Evolutionary conservation across 2,329 filamentous ascomycete species (phyloP), one percentile per base, ranked within the genome.

Genomic region (Arthrinium phaeospermum): DNA sequence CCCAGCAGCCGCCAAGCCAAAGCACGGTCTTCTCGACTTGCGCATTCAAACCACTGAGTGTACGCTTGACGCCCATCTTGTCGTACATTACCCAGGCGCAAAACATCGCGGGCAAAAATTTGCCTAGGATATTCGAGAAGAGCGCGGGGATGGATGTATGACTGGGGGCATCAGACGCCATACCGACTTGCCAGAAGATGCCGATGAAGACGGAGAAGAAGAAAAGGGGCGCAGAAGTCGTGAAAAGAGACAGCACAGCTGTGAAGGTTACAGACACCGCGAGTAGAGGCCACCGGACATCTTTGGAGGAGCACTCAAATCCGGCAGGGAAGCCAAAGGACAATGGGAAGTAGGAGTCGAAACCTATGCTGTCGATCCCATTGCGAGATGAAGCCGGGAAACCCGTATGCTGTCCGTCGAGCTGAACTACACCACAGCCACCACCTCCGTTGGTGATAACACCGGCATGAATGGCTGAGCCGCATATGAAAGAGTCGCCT

Each of bases 1-100:
- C 90, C 93, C 97, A 99, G 79, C 93, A 95, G 10, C 91, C 92
- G 0, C 95, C 95, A 0, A 99, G 86, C 93, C 95, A 98, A 41
- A 98, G 86, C 3, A 98, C 83, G 0, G 94, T 94, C 86, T 97
- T 98, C 79, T 98, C 96, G 61, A 98, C 78, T 79, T 98, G 96
- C 0, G 95, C 94, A 0, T 90, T 92, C 2, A 98, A 87, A 1
- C 91, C 92, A 1, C 82, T 83, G 37, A 98, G 88, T 0, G 93
- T 91, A 67, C 93, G 92, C 5, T 90, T 87, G 13, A 96, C 89
- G 71, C 91, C 90, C 86, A 95, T 95, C 80, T 93, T 95, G 80
- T 92, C 91, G 84, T 95, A 98, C 74, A 98, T 91, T 73, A 96
- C 94, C 84, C 93, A 96, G 53, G 92, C 94, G 74, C 93, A 92